Evolutionary conservation across 225 moss, liverwort and hornwort genomes (phyloP).

Genomic region (Pleurozium schreberi): DNA sequence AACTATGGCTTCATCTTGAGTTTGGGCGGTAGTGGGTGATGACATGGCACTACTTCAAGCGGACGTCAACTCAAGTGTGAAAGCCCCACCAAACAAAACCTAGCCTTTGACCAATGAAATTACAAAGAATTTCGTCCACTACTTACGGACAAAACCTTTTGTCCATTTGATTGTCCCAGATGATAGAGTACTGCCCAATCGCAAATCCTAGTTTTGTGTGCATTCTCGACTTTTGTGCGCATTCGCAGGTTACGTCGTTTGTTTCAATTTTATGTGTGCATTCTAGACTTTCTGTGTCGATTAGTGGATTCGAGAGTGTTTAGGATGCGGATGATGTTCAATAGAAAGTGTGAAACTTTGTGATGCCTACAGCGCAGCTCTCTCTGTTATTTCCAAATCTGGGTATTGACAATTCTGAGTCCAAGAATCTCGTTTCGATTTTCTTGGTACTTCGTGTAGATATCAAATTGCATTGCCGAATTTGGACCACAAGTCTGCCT

Average conservation of each 20-base stretch:
- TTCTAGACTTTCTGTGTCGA: background rate
- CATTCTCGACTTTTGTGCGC: background rate
- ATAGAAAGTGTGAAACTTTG: background rate
- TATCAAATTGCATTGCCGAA: background rate
- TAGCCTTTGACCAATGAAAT: too few species aligned
- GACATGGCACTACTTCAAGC: too few species aligned
- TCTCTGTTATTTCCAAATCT: background rate
- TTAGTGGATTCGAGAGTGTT: background rate
- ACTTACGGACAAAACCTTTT: too few species aligned
- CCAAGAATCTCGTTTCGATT: background rate
- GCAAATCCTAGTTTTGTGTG: background rate
- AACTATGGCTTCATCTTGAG: too few species aligned
- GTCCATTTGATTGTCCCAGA: too few species aligned
- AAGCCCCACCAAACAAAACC: too few species aligned
- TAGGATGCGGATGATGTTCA: background rate
- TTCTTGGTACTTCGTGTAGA: background rate
- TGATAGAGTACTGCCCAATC: slow-evolving; percentile 40
- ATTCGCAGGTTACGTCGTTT: background rate
- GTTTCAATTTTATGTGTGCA: background rate
- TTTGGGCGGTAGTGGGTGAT: too few species aligned
- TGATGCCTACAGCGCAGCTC: background rate
- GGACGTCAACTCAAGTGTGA: too few species aligned
- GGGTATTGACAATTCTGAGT: background rate
- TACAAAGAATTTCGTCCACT: too few species aligned
- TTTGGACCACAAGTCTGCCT: background rate